phyloP scores from a whole-genome alignment of 257 asterid genomes.

The Nicotiana benthamiana region DNA sequence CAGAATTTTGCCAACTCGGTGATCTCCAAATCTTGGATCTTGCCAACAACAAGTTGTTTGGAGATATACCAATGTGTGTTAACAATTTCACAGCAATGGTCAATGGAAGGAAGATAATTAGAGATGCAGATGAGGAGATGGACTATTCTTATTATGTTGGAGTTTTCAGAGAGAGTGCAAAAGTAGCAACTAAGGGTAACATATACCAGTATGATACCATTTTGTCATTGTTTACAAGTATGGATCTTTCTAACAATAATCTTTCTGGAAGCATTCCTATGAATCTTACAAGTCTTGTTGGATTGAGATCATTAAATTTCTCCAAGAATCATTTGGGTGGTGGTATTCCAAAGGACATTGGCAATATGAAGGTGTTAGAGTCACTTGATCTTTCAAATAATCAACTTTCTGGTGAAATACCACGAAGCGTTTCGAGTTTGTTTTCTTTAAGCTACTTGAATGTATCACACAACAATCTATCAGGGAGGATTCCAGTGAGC shows the following conservation, averaged over 20 bases:
- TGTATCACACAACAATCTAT: constrained; percentile 18
- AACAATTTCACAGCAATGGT: constrained; percentile 32
- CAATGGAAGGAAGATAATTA: neutral
- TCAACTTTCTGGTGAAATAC: constrained; percentile 15
- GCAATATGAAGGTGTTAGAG: constrained; percentile 12
- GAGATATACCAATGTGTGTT: constrained; percentile 19
- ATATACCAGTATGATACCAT: neutral
- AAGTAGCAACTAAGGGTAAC: constrained; percentile 17
- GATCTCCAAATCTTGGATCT: constrained; percentile 29
- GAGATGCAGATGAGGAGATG: neutral
- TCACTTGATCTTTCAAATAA: constrained; percentile 22
- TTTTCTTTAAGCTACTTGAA: constrained; percentile 7
- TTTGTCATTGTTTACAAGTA: constrained; percentile 14
- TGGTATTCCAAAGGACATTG: constrained; percentile 23
- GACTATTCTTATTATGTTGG: neutral
- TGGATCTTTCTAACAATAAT: constrained; percentile 26
- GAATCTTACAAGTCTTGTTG: constrained; percentile 19
- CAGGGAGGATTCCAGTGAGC: constrained; percentile 12
- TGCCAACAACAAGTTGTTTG: constrained; percentile 14
- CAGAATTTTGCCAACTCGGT: constrained; percentile 15
- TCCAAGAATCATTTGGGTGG: constrained; percentile 25
- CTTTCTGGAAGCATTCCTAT: constrained; percentile 25
- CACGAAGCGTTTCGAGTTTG: constrained; percentile 3
- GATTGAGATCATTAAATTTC: constrained; percentile 21
- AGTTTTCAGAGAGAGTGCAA: constrained; percentile 15